phyloP scores from a whole-genome alignment of 2,329 filamentous ascomycete genomes.

The Fusarium sambucinum region DNA sequence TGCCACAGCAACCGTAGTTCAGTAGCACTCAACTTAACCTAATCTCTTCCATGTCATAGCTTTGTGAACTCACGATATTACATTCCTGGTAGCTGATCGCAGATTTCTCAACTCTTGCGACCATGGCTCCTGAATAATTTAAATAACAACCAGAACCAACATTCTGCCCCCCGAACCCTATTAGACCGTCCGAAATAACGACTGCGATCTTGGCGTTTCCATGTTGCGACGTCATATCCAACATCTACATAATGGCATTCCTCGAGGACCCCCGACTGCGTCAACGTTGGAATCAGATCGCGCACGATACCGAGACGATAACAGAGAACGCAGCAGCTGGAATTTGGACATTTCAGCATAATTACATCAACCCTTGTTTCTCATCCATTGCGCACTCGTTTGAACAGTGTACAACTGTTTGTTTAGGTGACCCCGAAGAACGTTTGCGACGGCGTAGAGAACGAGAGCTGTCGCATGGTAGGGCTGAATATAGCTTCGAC shows the following conservation, averaged over 20 bases:
- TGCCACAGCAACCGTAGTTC: constrained; percentile 40
- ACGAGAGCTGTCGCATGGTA: constrained; percentile 67
- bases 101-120: constrained; percentile 21
- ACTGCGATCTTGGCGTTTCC: constrained; percentile 22
- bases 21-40: constrained; percentile 30
- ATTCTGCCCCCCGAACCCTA: background rate
- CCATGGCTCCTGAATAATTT: constrained; percentile 34
- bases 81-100: constrained; percentile 26
- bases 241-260: constrained; percentile 64
- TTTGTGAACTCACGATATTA: constrained; percentile 28
- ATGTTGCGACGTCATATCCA: constrained; percentile 49
- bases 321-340: constrained; percentile 92
- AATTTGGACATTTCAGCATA: constrained; percentile 89
- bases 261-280: constrained; percentile 88
- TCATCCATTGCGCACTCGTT: constrained; percentile 73
- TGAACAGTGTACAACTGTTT: constrained; percentile 78
- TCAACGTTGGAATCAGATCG: constrained; percentile 92
- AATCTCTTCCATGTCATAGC: constrained; percentile 37
- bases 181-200: background rate
- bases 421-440: constrained; percentile 79
- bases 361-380: constrained; percentile 87
- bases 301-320: constrained; percentile 88
- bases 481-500: constrained; percentile 89
- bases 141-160: background rate
- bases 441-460: constrained; percentile 76